Evolutionary conservation across 2,329 filamentous ascomycete genomes (phyloP), one percentile per base, ranked within the genome.

Genomic region (Magnaporthales sp.): DNA sequence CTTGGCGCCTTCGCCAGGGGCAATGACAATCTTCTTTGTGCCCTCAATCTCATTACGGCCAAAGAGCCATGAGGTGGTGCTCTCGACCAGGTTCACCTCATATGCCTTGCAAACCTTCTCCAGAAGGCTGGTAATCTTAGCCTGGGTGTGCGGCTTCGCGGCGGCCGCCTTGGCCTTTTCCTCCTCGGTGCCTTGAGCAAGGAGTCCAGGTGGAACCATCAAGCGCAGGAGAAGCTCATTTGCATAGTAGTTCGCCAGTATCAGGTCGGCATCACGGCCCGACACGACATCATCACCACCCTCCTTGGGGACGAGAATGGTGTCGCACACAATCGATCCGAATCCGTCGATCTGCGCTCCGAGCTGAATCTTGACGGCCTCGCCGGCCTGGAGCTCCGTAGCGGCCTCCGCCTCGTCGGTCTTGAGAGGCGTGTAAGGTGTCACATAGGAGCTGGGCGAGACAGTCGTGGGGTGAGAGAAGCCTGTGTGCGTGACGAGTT

Each of bases 1-100:
- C 83, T 93, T 96, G 76, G 91, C 88, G 71, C 92, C 92, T 74
- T 97, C 93, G 65, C 89, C 86, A 38, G 93, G 91, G 27, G 92
- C 86, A 67, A 99, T 83, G 71, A 99, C 95, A 75, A 99, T 97
- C 88, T 97, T 98, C 89, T 97, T 97, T 84, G 90, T 77, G 74
- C 91, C 91, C 83, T 99, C 95, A 70, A 99, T 98, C 80, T 99
- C 95, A 80, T 98, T 97, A 78, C 91, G 91, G 76, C 92, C 93
- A 77, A 99, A 98, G 68, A 92, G 81, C 93, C 95, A 99, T 75
- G 92, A 96, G 60, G 95, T 99, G 70, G 95, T 99, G 85, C 93
- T 96, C 86, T 99, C 95, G 67, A 99, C 92, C 29, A 98, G 82
- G 78, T 89, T 96, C 84, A 91, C 93, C 69, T 92, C 93, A 80